These are phyloP conservation scores for Piper betle DNA, from an alignment of 164 flowering plant genomes.

Conservation along the genomic window DNA sequence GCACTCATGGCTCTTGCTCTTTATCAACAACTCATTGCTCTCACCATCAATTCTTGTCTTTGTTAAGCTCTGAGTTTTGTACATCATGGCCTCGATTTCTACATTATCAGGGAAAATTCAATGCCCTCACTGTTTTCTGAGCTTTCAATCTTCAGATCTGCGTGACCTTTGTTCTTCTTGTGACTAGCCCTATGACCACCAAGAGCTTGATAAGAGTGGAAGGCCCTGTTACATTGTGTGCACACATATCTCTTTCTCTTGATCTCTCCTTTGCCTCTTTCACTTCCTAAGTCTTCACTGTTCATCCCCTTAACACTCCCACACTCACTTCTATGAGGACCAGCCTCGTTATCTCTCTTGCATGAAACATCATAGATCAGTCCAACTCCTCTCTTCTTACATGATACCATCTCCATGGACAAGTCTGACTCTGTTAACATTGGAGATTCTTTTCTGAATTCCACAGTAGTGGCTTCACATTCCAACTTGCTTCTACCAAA, in stretches of 20 bases:
- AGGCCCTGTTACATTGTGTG: constrained; percentile 33
- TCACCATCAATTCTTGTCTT: constrained; percentile 5
- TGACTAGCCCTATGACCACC: constrained; percentile 53
- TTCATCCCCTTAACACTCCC: background rate
- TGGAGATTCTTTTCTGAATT: constrained; percentile 4
- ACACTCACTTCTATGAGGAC: constrained; percentile 11
- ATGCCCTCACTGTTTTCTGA: constrained; percentile 34
- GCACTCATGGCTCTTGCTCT: constrained; percentile 40
- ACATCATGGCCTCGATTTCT: constrained; percentile 12
- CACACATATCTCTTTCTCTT: constrained; percentile 39
- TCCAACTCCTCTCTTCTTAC: background rate
- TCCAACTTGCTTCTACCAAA: constrained; percentile 3
- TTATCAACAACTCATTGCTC: constrained; percentile 15
- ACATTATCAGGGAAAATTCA: constrained; percentile 12
- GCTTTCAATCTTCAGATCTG: constrained; percentile 6
- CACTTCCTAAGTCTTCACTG: no score
- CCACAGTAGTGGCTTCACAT: constrained; percentile 1
- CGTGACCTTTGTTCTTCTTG: constrained; percentile 18
- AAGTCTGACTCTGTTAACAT: constrained; percentile 1
- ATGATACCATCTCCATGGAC: constrained; percentile 8
- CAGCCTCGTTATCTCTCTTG: constrained; percentile 11
- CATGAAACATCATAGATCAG: constrained; percentile 1
- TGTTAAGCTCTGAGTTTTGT: constrained; percentile 3
- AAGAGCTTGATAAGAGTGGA: constrained; percentile 47
- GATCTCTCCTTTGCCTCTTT: no score